Evolutionary conservation across 192 early-diverging fungal species (phyloP).

Genomic region (Phlyctochytrium planicorne): DNA sequence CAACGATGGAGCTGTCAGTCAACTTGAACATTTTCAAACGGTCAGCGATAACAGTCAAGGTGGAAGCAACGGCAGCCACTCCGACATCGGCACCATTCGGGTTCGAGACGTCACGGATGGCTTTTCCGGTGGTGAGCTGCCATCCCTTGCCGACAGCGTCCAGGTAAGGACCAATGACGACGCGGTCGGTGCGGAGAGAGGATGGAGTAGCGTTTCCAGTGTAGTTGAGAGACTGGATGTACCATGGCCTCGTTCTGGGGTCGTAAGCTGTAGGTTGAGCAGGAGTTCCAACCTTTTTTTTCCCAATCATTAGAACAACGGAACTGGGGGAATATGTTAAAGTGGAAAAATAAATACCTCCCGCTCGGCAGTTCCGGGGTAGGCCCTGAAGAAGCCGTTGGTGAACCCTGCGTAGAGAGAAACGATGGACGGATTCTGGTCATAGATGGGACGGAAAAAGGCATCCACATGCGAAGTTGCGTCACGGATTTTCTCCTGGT

Average conservation of each 20-base stretch:
- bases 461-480: constrained; percentile 27
- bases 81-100: constrained; percentile 1
- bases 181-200: constrained; percentile 1
- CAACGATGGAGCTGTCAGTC: constrained; percentile 5
- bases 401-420: constrained; percentile 29
- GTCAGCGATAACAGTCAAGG: constrained; percentile 8
- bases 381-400: constrained; percentile 30
- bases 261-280: constrained; percentile 23
- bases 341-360: too few relatives aligned
- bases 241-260: constrained; percentile 31
- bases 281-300: too few relatives aligned
- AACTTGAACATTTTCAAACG: constrained; percentile 7
- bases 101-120: constrained; percentile 6
- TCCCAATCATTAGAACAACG: too few relatives aligned
- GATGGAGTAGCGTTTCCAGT: background rate
- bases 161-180: constrained; percentile 33
- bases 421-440: constrained; percentile 16
- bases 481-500: constrained; percentile 17
- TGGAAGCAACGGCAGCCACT: constrained; percentile 21
- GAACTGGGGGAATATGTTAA: too few relatives aligned
- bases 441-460: constrained; percentile 23
- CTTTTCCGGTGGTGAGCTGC: constrained; percentile 20
- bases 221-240: constrained; percentile 20
- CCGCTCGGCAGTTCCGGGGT: constrained; percentile 25
- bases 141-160: constrained; percentile 27